These are phyloP conservation scores for Bifiguratus adelaidae DNA, from an alignment of 192 early-diverging fungal species.

Conservation along the genomic window DNA sequence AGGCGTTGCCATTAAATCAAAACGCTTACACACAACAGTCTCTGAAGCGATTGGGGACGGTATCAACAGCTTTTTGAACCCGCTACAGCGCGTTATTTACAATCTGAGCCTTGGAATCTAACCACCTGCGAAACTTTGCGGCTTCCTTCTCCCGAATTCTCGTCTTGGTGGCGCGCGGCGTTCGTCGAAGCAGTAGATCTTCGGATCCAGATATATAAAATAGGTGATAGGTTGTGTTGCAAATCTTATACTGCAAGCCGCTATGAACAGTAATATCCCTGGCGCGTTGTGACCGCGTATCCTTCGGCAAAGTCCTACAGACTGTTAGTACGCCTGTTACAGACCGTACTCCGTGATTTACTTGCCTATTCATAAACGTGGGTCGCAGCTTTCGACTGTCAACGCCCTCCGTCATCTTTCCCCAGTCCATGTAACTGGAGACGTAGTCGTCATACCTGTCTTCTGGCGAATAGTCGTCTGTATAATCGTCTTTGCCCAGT, in stretches of 20 bases:
- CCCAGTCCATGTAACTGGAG: conserved; percentile 80
- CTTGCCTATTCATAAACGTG: conserved; percentile 68
- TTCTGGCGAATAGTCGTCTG: conserved; percentile 71
- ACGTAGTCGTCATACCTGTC: conserved; percentile 96
- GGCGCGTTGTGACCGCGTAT: too few species aligned
- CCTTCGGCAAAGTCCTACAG: conserved; percentile 34
- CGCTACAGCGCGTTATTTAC: too few species aligned
- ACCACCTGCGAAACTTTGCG: too few species aligned
- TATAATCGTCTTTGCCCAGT: conserved; percentile 80
- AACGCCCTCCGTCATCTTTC: conserved; percentile 72
- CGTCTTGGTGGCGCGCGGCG: too few species aligned
- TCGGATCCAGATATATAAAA: conserved; percentile 92
- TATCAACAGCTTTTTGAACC: too few species aligned
- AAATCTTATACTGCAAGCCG: conserved; percentile 93
- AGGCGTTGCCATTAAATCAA: too few species aligned
- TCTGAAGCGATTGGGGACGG: too few species aligned
- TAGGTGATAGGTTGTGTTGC: conserved; percentile 93
- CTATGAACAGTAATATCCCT: conserved; percentile 49
- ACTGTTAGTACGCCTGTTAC: conserved; percentile 24
- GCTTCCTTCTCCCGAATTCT: too few species aligned
- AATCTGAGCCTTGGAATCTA: too few species aligned
- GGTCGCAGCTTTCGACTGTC: conserved; percentile 35
- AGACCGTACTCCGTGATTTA: conserved; percentile 27
- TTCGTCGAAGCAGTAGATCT: conserved; percentile 39
- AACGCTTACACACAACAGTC: too few species aligned